Conservation (phyloP, 257 asterid genomes). For the Solanum virginianum region DNA sequence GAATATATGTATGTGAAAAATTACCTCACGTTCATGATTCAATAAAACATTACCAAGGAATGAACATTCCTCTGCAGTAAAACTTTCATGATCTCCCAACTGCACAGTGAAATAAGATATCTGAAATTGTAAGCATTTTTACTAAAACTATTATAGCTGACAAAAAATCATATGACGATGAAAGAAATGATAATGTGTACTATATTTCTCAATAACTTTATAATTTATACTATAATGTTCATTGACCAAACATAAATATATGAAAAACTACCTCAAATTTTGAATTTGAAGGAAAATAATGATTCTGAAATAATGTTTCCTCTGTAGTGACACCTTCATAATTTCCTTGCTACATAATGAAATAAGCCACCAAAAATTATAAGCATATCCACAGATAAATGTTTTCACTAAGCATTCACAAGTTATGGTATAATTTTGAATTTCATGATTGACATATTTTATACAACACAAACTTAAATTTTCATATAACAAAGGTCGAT, state of each 20-base stretch:
- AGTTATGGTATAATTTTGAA: neutral
- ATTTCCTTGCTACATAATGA: neutral
- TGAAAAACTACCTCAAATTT: neutral
- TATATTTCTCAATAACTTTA: neutral
- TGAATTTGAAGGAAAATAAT: neutral
- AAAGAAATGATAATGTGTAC: neutral
- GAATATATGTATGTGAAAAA: too few relatives aligned
- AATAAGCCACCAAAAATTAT: neutral
- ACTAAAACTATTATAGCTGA: neutral
- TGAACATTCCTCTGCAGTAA: neutral
- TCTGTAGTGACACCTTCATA: neutral
- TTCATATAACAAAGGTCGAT: too few relatives aligned
- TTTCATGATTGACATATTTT: too few relatives aligned
- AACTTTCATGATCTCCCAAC: neutral
- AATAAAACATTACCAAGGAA: neutral
- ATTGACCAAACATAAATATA: neutral
- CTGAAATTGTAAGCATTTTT: neutral
- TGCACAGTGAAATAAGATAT: neutral
- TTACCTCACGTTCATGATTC: neutral
- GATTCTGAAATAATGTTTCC: neutral
- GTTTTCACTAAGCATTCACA: neutral
- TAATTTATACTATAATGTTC: neutral
- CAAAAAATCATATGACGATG: too few relatives aligned
- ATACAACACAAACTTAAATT: too few relatives aligned
- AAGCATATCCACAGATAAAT: neutral